These are phyloP conservation scores for Penicillium waksmanii DNA, from an alignment of 495 filamentous ascomycete genomes.

Conservation along the genomic window DNA sequence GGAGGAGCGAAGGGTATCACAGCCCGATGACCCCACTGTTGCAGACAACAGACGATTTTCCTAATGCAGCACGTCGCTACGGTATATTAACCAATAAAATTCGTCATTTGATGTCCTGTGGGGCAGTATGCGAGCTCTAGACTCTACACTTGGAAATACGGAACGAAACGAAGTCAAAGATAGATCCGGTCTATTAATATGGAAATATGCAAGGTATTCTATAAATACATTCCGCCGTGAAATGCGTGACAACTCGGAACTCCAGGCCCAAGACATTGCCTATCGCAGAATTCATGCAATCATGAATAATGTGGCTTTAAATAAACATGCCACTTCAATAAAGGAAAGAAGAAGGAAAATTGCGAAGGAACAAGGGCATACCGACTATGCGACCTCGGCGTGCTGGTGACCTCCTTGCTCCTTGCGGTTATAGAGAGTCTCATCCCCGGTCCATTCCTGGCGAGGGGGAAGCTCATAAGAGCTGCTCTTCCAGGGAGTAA, in stretches of 20 bases:
- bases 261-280: conserved; percentile 17
- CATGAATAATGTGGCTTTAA: conserved; percentile 9
- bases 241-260: conserved; percentile 9
- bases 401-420: conserved; percentile 28
- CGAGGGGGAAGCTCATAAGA: conserved; percentile 42
- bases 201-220: background rate
- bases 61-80: too few relatives aligned
- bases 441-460: conserved; percentile 22
- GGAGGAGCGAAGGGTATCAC: too few relatives aligned
- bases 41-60: too few relatives aligned
- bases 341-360: conserved; percentile 7
- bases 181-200: conserved; percentile 5
- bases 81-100: too few relatives aligned
- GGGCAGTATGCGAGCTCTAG: too few relatives aligned
- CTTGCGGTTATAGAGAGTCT: conserved; percentile 24
- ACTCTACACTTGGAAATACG: background rate
- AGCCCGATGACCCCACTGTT: too few relatives aligned
- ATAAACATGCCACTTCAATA: conserved; percentile 10
- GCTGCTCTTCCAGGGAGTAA: conserved; percentile 64
- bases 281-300: conserved; percentile 16
- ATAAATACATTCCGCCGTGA: conserved; percentile 8
- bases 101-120: too few relatives aligned
- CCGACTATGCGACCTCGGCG: conserved; percentile 35
- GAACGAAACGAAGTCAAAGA: background rate
- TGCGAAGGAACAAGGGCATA: background rate